Evolutionary conservation across 352 stramenopile species (phyloP).

Genomic region (Elongisporangium prolatum): DNA sequence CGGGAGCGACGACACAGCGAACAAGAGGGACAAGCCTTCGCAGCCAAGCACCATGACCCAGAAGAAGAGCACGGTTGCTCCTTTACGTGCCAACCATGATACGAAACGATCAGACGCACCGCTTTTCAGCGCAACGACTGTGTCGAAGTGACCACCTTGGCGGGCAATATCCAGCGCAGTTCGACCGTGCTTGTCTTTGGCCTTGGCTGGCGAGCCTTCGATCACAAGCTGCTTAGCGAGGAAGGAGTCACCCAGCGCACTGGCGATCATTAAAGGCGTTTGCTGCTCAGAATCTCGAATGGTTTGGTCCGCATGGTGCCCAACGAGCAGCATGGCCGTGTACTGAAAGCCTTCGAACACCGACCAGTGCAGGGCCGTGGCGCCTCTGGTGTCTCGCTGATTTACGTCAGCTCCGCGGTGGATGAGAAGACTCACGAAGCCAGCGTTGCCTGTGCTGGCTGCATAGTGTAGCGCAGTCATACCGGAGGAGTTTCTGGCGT

Average conservation of each 20-base stretch:
- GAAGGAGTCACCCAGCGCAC: conserved; percentile 72
- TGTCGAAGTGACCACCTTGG: conserved; percentile 66
- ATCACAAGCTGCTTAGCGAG: conserved; percentile 81
- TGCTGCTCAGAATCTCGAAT: conserved; percentile 69
- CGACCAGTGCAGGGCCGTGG: conserved; percentile 74
- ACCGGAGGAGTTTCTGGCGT: conserved; percentile 61
- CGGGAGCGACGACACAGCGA: conserved; percentile 44
- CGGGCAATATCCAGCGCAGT: conserved; percentile 72
- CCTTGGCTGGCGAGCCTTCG: conserved; percentile 60
- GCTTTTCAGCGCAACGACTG: conserved; percentile 54
- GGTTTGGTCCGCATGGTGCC: conserved; percentile 33
- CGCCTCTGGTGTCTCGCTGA: conserved; percentile 56
- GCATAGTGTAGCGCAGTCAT: conserved; percentile 83
- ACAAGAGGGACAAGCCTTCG: conserved; percentile 46
- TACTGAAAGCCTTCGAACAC: conserved; percentile 87
- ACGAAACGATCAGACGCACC: conserved; percentile 66
- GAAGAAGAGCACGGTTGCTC: conserved; percentile 69
- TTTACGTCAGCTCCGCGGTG: conserved; percentile 62
- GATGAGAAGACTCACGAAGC: conserved; percentile 64
- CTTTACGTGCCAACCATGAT: conserved; percentile 51
- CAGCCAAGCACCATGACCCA: conserved; percentile 48
- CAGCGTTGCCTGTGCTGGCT: conserved; percentile 71
- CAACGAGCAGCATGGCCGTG: conserved; percentile 62
- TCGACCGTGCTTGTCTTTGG: conserved; percentile 64
- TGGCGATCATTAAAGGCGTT: conserved; percentile 80